Evolutionary conservation across 352 stramenopile genomes (phyloP).

Genomic region (Vaucheria bursata): DNA sequence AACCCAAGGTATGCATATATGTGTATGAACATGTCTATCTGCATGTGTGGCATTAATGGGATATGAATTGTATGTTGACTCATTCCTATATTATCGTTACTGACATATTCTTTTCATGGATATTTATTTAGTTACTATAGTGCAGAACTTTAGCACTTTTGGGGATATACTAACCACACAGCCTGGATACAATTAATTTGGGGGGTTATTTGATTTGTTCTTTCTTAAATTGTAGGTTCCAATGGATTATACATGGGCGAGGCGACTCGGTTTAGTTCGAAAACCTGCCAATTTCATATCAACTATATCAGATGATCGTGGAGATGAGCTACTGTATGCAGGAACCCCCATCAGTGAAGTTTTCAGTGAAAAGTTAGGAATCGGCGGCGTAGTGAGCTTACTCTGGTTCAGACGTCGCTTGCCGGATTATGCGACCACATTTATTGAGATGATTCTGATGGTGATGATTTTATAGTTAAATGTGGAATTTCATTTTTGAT

Average conservation of each 20-base stretch:
- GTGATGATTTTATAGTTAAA: too few species aligned
- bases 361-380: constrained; percentile 81
- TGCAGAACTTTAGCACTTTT: too few species aligned
- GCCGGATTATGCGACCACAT: constrained; percentile 64
- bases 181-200: too few species aligned
- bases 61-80: too few species aligned
- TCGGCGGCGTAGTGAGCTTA: constrained; percentile 84
- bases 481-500: too few species aligned
- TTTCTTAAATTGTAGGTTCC: constrained; percentile 73
- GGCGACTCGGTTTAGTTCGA: constrained; percentile 85
- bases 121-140: too few species aligned
- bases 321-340: constrained; percentile 82
- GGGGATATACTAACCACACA: too few species aligned
- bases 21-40: too few species aligned
- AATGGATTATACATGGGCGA: constrained; percentile 93
- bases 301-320: constrained; percentile 90
- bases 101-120: too few species aligned
- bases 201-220: too few species aligned
- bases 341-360: constrained; percentile 89
- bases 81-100: too few species aligned
- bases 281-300: constrained; percentile 95
- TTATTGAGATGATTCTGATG: constrained; percentile 97
- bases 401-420: constrained; percentile 88
- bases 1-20: constrained; percentile 88
- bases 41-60: too few species aligned